phyloP scores from a whole-genome alignment of 2,329 filamentous ascomycete species.

The Cladobotryum mycophilum region DNA sequence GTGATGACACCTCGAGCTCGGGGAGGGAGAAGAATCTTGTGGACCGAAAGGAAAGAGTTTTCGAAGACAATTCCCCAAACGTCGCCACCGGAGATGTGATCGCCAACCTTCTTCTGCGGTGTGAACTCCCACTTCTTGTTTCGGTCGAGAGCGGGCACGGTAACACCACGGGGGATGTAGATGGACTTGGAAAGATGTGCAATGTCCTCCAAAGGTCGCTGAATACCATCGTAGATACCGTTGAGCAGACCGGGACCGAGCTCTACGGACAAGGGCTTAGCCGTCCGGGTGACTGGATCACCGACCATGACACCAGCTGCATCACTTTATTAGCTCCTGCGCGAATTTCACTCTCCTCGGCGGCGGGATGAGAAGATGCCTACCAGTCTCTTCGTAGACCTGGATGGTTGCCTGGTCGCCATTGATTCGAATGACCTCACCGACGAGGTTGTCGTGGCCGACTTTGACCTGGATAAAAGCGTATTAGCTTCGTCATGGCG shows the following conservation, averaged over 20 bases:
- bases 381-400: conserved; percentile 98
- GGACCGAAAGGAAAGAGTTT: conserved; percentile 88
- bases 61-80: conserved; percentile 93
- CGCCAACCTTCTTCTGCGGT: conserved; percentile 84
- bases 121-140: conserved; percentile 95
- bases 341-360: no score
- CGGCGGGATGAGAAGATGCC: conserved; percentile 17
- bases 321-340: conserved; percentile 5
- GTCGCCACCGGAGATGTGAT: conserved; percentile 94
- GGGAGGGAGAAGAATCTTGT: conserved; percentile 89
- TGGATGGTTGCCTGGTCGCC: conserved; percentile 94
- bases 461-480: conserved; percentile 64
- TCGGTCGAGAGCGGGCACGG: conserved; percentile 80
- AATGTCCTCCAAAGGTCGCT: conserved; percentile 86
- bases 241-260: conserved; percentile 95
- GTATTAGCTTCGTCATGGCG: conserved; percentile 5
- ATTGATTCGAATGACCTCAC: conserved; percentile 97
- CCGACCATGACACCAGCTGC: conserved; percentile 90
- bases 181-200: conserved; percentile 74
- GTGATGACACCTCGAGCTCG: conserved; percentile 89
- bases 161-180: conserved; percentile 94
- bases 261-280: conserved; percentile 95
- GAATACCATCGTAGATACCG: conserved; percentile 99
- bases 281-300: conserved; percentile 83
- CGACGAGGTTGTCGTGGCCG: conserved; percentile 83